Evolutionary conservation across 108 stramenopile genomes (phyloP).

Genomic region (Mayamaea pseudoterrestris): DNA sequence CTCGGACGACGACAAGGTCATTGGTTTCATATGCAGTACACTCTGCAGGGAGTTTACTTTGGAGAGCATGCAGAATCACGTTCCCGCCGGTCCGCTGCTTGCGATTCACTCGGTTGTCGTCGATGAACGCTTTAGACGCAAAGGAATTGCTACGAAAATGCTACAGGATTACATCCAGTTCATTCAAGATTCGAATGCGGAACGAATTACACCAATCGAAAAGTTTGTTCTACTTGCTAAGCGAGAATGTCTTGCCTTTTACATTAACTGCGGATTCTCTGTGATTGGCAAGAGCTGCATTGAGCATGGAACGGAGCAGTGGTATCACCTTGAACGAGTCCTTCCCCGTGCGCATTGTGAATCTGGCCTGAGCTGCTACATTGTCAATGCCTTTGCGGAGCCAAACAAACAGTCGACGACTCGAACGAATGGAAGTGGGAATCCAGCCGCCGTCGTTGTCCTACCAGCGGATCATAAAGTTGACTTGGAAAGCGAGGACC

Average conservation of each 20-base stretch:
- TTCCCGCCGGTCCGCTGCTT: slow-evolving; percentile 53
- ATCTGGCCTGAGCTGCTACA: slow-evolving; percentile 25
- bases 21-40: slow-evolving; percentile 82
- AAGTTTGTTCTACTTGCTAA: slow-evolving; percentile 66
- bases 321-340: slow-evolving; percentile 65
- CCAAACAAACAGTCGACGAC: slow-evolving; percentile 21
- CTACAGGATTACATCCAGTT: slow-evolving; percentile 49
- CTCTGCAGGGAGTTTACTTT: slow-evolving; percentile 42
- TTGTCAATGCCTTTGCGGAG: slow-evolving; percentile 79
- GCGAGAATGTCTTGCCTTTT: slow-evolving; percentile 59
- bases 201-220: slow-evolving; percentile 26
- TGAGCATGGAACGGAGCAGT: slow-evolving; percentile 49
- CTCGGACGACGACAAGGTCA: slow-evolving; percentile 35
- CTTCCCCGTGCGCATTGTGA: neutral
- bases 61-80: slow-evolving; percentile 61
- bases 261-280: slow-evolving; percentile 65
- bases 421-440: slow-evolving; percentile 80
- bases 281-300: slow-evolving; percentile 39
- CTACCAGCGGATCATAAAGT: slow-evolving; percentile 15
- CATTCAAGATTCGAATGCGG: slow-evolving; percentile 10
- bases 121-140: slow-evolving; percentile 35
- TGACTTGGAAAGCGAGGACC: slow-evolving; percentile 11
- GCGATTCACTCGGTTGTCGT: slow-evolving; percentile 85
- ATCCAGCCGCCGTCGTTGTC: slow-evolving; percentile 93
- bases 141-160: slow-evolving; percentile 51